phyloP scores from a whole-genome alignment of 768 basidiomycete species.

The Hericium coralloides region DNA sequence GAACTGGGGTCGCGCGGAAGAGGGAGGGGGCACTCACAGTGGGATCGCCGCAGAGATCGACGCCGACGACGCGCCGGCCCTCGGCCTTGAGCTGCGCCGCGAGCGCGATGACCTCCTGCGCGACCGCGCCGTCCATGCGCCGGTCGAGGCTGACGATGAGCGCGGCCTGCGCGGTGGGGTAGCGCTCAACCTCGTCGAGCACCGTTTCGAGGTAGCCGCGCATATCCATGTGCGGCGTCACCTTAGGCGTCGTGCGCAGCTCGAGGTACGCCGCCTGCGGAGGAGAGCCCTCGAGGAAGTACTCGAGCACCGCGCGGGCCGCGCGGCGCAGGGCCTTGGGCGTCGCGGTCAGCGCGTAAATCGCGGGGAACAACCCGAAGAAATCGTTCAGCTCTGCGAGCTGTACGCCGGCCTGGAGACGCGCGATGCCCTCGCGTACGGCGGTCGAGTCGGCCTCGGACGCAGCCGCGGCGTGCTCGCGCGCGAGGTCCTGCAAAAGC shows the following conservation, averaged over 20 bases:
- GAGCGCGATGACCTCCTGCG: constrained; percentile 48
- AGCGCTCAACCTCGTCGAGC: constrained; percentile 54
- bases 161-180: constrained; percentile 38
- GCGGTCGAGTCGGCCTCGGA: constrained; percentile 1
- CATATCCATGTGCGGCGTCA: constrained; percentile 47
- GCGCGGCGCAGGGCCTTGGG: constrained; percentile 43
- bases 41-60: constrained; percentile 80
- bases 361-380: constrained; percentile 66
- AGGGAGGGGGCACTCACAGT: constrained; percentile 17
- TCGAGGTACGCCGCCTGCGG: constrained; percentile 68
- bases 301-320: constrained; percentile 54
- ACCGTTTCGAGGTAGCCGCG: constrained; percentile 57
- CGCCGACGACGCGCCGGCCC: constrained; percentile 60
- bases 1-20: background rate
- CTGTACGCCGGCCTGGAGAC: constrained; percentile 29
- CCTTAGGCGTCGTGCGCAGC: constrained; percentile 72
- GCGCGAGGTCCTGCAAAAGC: constrained; percentile 53
- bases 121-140: constrained; percentile 42
- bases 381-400: constrained; percentile 61
- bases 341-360: constrained; percentile 68
- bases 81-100: constrained; percentile 44
- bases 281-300: constrained; percentile 40
- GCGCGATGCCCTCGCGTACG: constrained; percentile 35
- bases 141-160: constrained; percentile 75
- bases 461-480: constrained; percentile 21